Percentiles rank a stretch among this genome's conserved stretches.
Conservation (phyloP, 2,329 filamentous ascomycete genomes). For the Neonectria faginata region DNA sequence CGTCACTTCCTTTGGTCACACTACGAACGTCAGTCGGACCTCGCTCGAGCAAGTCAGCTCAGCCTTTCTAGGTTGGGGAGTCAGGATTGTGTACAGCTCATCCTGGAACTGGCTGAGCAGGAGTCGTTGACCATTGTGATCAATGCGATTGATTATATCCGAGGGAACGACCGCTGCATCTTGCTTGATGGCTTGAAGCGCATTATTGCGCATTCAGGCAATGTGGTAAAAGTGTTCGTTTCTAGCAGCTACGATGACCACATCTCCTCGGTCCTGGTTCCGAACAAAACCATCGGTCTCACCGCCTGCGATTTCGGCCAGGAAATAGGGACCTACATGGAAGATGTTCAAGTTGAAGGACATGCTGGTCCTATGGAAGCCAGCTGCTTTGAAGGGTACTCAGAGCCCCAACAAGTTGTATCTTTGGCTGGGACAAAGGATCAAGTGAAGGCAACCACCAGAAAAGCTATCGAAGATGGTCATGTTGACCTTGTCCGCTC, state of each 20-base stretch:
- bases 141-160: constrained; percentile 11
- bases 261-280: not conserved
- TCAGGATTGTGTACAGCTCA: constrained; percentile 18
- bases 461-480: constrained; percentile 16
- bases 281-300: not conserved
- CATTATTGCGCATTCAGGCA: constrained; percentile 14
- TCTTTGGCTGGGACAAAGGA: no score
- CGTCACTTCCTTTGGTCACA: constrained; percentile 15
- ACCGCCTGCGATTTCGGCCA: not conserved
- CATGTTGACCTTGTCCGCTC: not conserved
- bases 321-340: not conserved
- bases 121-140: constrained; percentile 26
- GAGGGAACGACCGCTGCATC: not conserved
- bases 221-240: constrained; percentile 9
- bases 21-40: constrained; percentile 16
- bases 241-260: constrained; percentile 14
- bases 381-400: not conserved
- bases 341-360: not conserved
- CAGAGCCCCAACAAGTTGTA: no score
- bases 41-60: not conserved
- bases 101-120: constrained; percentile 20
- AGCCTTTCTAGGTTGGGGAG: not conserved
- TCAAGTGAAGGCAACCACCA: not conserved
- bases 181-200: constrained; percentile 3
- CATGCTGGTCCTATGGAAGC: not conserved